Base-by-base conservation (phyloP, 176 grass and related monocot genomes). In the Phoenix roebelenii region DNA sequence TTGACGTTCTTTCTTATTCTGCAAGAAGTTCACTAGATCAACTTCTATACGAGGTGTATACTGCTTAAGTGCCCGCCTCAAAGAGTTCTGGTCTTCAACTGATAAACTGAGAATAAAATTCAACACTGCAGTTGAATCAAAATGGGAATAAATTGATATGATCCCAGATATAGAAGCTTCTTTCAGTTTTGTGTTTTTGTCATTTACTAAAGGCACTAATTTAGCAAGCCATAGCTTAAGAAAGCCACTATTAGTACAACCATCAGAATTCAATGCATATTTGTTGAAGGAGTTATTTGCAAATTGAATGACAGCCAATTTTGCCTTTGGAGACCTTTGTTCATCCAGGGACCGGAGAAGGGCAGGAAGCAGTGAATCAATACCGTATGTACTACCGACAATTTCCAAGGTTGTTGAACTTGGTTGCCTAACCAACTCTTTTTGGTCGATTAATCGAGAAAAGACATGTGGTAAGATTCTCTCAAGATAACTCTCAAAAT, bases 11-110 rank as follows among this genome's bases (percentile, higher is more conserved):
- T 98, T 98, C 79, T 92, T 98, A 61, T 82, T 98, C 79, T 98
- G 93, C 67, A 98, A 82, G 64, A 88, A 98, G 82, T 89, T 98
- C 72, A 98, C 88, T 59, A 98, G 77, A 85, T 98, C 93, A 83
- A 98, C 93, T 69, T 98, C 93, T 57, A 98, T 92, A 78, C 93
- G 80, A 51, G 93, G 87, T 52, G 93, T 98, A 67, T 92, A 85
- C 66, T 92, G 88, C 78, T 98, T 98, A 58, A 98, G 72, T 28
- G 93, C 93, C 76, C 93, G 76, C 56, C 93, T 91, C 63, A 98
- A 73, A n/a, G 68, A 67, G 61, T 98, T 98, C 70, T 98, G 93
- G 32, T 98, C 93, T 75, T 98, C 93, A 58, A 98, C 73, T 50
- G 93, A 88, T 7, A 98, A 77, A 73, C 76, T 92, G 25, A 98